Evolutionary conservation across 768 basidiomycete genomes (phyloP), one percentile per base, ranked within the genome.

Genomic region (Trametes coccinea): DNA sequence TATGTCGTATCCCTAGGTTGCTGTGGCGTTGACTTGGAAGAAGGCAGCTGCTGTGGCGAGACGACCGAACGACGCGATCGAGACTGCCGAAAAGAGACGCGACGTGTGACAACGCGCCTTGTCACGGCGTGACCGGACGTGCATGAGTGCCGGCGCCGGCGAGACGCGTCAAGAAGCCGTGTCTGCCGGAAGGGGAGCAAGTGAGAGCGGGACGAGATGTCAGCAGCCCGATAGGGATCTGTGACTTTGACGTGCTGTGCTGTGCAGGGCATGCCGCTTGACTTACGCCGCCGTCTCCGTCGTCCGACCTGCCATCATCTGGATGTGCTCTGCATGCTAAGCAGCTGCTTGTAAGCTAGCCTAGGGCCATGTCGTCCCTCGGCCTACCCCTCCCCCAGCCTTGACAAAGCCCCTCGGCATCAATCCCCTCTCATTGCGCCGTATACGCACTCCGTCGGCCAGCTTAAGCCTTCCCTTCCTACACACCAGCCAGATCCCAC

Each of bases 81-180:
- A n/a, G n/a, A 37, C 34, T 5, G 10, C 34, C 34, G 5, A 37
- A 37, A 37, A 5, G 34, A 10, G 34, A 37, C 5, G 10, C 11
- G 34, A 37, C 11, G 41, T 5, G n/a, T 13, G 9, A 37, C 39
- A 45, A 37, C 55, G 55, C 55, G 55, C 37, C 17, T 0, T 57
- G 56, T 48, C 56, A 57, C 56, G 46, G 34, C 14, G 37, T 37
- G 56, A 40, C 56, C 14, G 34, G 14, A 27, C 40, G 57, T 39
- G 48, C n/a, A 34, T 31, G 11, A 47, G n/a, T 22, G 34, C 31
- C 41, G 34, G 40, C 4, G 56, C 56, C 56, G 49, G 40, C 9
- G 6, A 41, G 45, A 58, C 56, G 49, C 56, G 56, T 58, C 56
- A 56, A 47, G 22, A 6, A 9, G 47, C 27, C 47, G 47, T 39